Percentiles rank a stretch among this genome's conserved stretches.
Evolutionary conservation across 148 eudicot genomes (phyloP).

Genomic region (Rhododendron williamsianum): DNA sequence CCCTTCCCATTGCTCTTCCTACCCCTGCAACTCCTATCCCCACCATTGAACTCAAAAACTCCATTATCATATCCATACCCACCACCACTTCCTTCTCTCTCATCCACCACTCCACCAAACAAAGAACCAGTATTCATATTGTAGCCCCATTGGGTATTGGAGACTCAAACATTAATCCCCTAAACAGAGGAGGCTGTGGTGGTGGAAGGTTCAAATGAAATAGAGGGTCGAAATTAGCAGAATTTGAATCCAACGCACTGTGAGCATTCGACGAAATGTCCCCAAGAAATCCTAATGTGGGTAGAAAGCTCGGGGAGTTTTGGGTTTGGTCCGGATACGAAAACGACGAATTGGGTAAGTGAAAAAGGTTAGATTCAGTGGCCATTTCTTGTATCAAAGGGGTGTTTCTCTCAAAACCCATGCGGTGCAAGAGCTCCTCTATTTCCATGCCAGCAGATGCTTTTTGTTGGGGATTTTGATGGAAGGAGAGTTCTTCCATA

Average conservation of each 20-base stretch:
- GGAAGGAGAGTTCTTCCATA: slow-evolving; percentile 23
- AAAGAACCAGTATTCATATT: slow-evolving; percentile 21
- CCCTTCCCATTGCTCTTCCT: slow-evolving; percentile 45
- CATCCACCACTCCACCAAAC: slow-evolving; percentile 49
- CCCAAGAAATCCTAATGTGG: slow-evolving; percentile 24
- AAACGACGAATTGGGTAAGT: slow-evolving; percentile 28
- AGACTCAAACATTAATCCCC: slow-evolving; percentile 50
- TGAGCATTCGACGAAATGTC: neutral
- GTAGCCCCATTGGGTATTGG: slow-evolving; percentile 34
- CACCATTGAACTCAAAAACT: slow-evolving; percentile 37
- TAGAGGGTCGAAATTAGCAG: slow-evolving; percentile 37
- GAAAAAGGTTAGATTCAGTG: slow-evolving; percentile 13
- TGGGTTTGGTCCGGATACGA: slow-evolving; percentile 12
- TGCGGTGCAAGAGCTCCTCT: slow-evolving; percentile 16
- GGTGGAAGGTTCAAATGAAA: slow-evolving; percentile 55
- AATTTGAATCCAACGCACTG: neutral
- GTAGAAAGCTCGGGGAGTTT: slow-evolving; percentile 4
- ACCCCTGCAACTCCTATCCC: slow-evolving; percentile 31
- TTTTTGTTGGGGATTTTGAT: slow-evolving; percentile 14
- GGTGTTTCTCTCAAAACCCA: slow-evolving; percentile 15
- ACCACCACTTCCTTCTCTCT: slow-evolving; percentile 34
- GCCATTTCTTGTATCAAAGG: slow-evolving; percentile 24
- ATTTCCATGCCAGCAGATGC: slow-evolving; percentile 15
- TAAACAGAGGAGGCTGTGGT: slow-evolving; percentile 46
- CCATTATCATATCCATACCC: slow-evolving; percentile 34